Conservation (phyloP, 2,329 filamentous ascomycete species). For the Corynespora cassiicola region DNA sequence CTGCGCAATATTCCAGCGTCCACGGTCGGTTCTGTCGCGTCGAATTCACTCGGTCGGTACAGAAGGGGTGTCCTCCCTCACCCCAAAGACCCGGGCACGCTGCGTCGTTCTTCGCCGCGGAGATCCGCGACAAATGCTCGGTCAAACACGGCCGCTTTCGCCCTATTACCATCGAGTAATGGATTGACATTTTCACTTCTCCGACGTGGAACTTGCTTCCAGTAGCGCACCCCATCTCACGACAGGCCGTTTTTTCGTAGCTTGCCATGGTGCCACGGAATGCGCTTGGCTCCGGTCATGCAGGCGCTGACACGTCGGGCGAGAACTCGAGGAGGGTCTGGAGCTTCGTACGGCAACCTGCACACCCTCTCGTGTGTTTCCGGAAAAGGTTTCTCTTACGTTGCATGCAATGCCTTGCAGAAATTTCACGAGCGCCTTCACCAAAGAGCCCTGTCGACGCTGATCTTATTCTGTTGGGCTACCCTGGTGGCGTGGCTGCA, state of each 20-base stretch:
- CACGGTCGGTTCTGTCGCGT: too few relatives aligned
- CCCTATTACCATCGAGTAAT: conserved; percentile 45
- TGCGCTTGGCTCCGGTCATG: too few relatives aligned
- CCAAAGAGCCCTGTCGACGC: conserved; percentile 8
- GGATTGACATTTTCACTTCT: conserved; percentile 25
- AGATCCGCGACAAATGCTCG: conserved; percentile 2
- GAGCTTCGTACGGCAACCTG: neutral
- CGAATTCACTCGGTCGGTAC: too few relatives aligned
- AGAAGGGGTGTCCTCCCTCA: too few relatives aligned
- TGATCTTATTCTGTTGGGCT: conserved; percentile 8
- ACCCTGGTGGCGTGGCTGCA: conserved; percentile 1
- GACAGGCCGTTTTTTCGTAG: too few relatives aligned
- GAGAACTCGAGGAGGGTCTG: neutral
- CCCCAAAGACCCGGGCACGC: too few relatives aligned
- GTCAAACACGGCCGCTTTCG: conserved; percentile 1
- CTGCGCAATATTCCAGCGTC: too few relatives aligned
- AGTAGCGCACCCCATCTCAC: too few relatives aligned
- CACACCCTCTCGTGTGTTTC: conserved; percentile 10
- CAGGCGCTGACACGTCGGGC: conserved; percentile 3
- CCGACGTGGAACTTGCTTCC: conserved; percentile 12
- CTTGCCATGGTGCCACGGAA: too few relatives aligned
- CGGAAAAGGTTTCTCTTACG: conserved; percentile 22
- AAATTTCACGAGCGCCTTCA: conserved; percentile 2
- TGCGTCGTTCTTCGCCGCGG: conserved; percentile 1
- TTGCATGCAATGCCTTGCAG: conserved; percentile 6